Base-by-base conservation (phyloP, 805 yeast genomes). In the Phaffomyces thermotolerans region DNA sequence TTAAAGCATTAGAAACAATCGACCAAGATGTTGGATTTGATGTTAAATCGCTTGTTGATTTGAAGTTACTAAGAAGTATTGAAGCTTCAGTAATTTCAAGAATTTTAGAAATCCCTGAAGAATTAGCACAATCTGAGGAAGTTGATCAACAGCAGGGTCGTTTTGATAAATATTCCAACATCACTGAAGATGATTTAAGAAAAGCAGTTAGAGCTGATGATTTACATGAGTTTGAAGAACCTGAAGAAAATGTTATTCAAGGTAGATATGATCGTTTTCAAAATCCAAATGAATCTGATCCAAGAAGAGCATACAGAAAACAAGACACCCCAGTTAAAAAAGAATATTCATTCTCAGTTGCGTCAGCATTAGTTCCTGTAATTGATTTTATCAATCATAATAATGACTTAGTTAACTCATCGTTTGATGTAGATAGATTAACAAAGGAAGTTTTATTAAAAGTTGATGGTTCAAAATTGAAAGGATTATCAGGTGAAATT, bases 381-480 rank as follows among this genome's bases (percentile, higher is more conserved):
- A 52, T 83, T 27, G 91, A 83, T 58, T 83, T 76, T 67, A 84
- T 74, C 6, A 83, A 83, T 56, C 91, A 83, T 56, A 62, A 65
- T 36, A 66, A 65, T 44, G 59, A 57, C 18, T 34, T 52, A 24
- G 63, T 65, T 37, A 80, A 79, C 58, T 75, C 84, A 0, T 70
- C 65, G 50, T 83, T 81, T 60, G 91, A 79, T 53, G 66, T 76
- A n/a, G 83, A 78, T 57, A 59, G 68, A 8, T 29, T 38, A 0
- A 68, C 62, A 5, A 53, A 63, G 5, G 81, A 76, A 40, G 61
- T 77, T 5, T 27, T 78, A 0, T 59, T 79, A 37, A 58, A 60
- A 12, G 48, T 64, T 9, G 20, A 42, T 15, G 49, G 47, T 8
- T 44, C 48, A 9, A 47, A 41, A 17, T 14, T 50, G 2, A 31